Percentiles rank a stretch among this genome's conserved stretches.
Evolutionary conservation across 768 basidiomycete species (phyloP).

Genomic region (Leccinum uliginosum): DNA sequence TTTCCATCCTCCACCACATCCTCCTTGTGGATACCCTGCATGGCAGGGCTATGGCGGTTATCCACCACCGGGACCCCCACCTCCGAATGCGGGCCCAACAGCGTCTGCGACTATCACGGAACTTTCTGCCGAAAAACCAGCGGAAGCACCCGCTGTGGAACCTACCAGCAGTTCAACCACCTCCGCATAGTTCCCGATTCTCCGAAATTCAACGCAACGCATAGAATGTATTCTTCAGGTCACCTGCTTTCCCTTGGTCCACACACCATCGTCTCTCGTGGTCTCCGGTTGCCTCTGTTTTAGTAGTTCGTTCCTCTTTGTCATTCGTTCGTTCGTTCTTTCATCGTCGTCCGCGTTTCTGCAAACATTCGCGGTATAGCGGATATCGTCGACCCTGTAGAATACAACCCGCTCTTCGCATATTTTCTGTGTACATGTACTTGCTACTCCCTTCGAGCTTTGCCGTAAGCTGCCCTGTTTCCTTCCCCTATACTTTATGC

Average conservation of each 20-base stretch:
- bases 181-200: slow-evolving; percentile 18
- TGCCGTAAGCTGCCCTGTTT: background rate
- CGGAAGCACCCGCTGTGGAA: slow-evolving; percentile 20
- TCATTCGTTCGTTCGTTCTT: slow-evolving; percentile 7
- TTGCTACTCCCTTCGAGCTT: slow-evolving; percentile 2
- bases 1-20: slow-evolving; percentile 27
- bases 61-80: slow-evolving; percentile 25
- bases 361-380: slow-evolving; percentile 7
- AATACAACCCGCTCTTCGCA: slow-evolving; percentile 20
- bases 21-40: slow-evolving; percentile 27
- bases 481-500: slow-evolving; percentile 18
- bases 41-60: slow-evolving; percentile 31
- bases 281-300: slow-evolving; percentile 20
- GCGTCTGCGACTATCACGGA: slow-evolving; percentile 15
- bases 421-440: slow-evolving; percentile 32
- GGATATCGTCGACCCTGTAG: slow-evolving; percentile 21
- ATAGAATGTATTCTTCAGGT: slow-evolving; percentile 27
- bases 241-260: slow-evolving; percentile 11
- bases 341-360: slow-evolving; percentile 1
- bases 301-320: slow-evolving; percentile 18
- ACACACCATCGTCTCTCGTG: slow-evolving; percentile 13
- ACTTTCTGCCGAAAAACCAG: slow-evolving; percentile 21
- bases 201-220: background rate
- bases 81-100: slow-evolving; percentile 12
- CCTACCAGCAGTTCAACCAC: slow-evolving; percentile 13